These are phyloP conservation scores for Exophiala calicioides DNA, from an alignment of 2,329 filamentous ascomycete species.

Conservation along the genomic window DNA sequence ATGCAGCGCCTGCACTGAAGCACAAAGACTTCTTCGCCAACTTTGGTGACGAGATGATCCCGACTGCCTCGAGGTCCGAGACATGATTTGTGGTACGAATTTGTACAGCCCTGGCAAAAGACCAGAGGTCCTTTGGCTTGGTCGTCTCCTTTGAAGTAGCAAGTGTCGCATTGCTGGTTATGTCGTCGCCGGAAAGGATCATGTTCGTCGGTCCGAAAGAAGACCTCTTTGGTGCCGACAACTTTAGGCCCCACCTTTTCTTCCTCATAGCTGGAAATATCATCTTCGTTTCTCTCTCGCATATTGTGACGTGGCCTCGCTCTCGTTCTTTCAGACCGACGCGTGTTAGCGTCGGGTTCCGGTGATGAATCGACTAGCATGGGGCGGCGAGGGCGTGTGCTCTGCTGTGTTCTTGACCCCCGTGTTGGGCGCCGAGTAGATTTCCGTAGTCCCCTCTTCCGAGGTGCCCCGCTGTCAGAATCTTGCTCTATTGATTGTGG, in stretches of 20 bases:
- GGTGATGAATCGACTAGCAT: constrained; percentile 19
- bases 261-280: constrained; percentile 42
- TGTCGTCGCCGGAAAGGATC: constrained; percentile 72
- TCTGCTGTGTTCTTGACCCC: constrained; percentile 4
- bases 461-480: constrained; percentile 13
- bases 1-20: constrained; percentile 89
- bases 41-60: constrained; percentile 88
- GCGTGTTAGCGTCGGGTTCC: constrained; percentile 26
- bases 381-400: not conserved
- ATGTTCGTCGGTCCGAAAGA: constrained; percentile 61
- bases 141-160: constrained; percentile 57
- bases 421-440: constrained; percentile 7
- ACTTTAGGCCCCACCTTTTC: constrained; percentile 54
- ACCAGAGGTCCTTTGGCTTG: constrained; percentile 69
- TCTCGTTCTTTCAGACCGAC: constrained; percentile 37
- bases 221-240: constrained; percentile 70
- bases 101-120: constrained; percentile 86
- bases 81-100: constrained; percentile 79
- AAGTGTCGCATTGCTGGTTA: constrained; percentile 70
- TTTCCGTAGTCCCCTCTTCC: constrained; percentile 22
- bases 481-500: constrained; percentile 19
- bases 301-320: constrained; percentile 41
- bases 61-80: constrained; percentile 71
- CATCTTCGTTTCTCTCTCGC: constrained; percentile 53
- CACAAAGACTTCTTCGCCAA: constrained; percentile 74